Percentiles rank a stretch among this genome's conserved stretches.
Evolutionary conservation across 495 filamentous ascomycete genomes (phyloP).

Genomic region (Margaritispora aquatica): DNA sequence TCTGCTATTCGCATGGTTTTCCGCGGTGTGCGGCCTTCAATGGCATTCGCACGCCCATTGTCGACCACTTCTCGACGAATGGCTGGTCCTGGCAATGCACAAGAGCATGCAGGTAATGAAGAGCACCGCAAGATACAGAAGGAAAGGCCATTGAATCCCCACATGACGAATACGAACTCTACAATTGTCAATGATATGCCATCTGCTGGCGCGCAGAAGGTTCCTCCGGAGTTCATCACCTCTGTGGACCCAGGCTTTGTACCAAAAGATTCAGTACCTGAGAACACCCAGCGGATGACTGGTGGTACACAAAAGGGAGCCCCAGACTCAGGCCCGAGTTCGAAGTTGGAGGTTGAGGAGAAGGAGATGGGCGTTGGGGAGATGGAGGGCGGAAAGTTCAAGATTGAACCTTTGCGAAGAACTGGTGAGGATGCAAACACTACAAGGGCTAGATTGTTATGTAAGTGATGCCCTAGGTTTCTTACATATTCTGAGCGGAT

Average conservation of each 20-base stretch:
- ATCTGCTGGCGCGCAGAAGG: slow-evolving; percentile 45
- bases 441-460: slow-evolving; percentile 84
- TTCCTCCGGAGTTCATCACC: slow-evolving; percentile 56
- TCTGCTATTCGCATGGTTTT: slow-evolving; percentile 30
- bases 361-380: slow-evolving; percentile 90
- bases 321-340: slow-evolving; percentile 3
- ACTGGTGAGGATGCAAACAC: slow-evolving; percentile 74
- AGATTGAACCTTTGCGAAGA: slow-evolving; percentile 79
- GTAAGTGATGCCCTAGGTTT: slow-evolving; percentile 45
- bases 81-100: slow-evolving; percentile 17
- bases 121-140: slow-evolving; percentile 48
- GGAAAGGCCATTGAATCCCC: slow-evolving; percentile 51
- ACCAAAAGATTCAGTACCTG: slow-evolving; percentile 53
- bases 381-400: slow-evolving; percentile 82
- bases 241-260: slow-evolving; percentile 49
- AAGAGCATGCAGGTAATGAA: slow-evolving; percentile 33
- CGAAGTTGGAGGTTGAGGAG: slow-evolving; percentile 82
- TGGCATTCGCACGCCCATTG: slow-evolving; percentile 19
- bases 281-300: slow-evolving; percentile 34
- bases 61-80: slow-evolving; percentile 14
- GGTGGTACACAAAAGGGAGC: slow-evolving; percentile 19
- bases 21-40: slow-evolving; percentile 29
- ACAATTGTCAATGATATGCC: slow-evolving; percentile 60
- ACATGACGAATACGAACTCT: slow-evolving; percentile 56
- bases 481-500: not conserved